Percentiles rank a stretch among this genome's conserved stretches.
These are phyloP conservation scores for Globisporangium paroecandrum DNA, from an alignment of 352 stramenopile genomes.

Conservation along the genomic window DNA sequence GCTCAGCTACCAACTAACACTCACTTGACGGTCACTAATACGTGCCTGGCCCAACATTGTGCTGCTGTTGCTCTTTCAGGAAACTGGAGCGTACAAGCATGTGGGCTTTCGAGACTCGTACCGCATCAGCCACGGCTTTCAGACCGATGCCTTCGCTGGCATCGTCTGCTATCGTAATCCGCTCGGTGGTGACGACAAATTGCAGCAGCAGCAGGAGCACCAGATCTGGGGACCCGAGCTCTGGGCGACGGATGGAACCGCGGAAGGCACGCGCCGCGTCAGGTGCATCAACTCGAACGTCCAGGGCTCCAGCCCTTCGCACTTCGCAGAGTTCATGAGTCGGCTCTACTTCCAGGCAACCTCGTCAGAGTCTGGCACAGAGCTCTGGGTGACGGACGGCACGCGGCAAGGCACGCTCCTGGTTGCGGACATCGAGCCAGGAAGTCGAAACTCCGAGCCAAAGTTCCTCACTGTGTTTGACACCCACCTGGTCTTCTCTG, in stretches of 20 bases:
- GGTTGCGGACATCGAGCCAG: slow-evolving; percentile 55
- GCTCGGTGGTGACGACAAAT: not conserved
- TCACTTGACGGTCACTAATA: not conserved
- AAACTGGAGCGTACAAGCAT: slow-evolving; percentile 83
- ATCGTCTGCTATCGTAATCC: slow-evolving; percentile 66
- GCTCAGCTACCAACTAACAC: not conserved
- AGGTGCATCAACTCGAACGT: slow-evolving; percentile 32
- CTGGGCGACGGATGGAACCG: slow-evolving; percentile 82
- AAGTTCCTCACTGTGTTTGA: slow-evolving; percentile 32
- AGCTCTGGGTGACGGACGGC: slow-evolving; percentile 80
- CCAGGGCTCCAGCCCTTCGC: slow-evolving; percentile 27
- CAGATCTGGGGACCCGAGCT: slow-evolving; percentile 47
- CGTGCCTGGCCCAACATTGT: not conserved
- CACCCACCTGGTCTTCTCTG: slow-evolving; percentile 54
- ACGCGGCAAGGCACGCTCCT: slow-evolving; percentile 41
- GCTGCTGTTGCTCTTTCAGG: slow-evolving; percentile 13
- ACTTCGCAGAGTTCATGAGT: slow-evolving; percentile 37
- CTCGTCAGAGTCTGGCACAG: slow-evolving; percentile 40
- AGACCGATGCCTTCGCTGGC: slow-evolving; percentile 63
- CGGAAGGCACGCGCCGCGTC: slow-evolving; percentile 57
- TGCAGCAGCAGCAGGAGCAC: not conserved
- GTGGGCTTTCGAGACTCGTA: slow-evolving; percentile 73
- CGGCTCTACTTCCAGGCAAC: slow-evolving; percentile 74
- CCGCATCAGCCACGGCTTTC: slow-evolving; percentile 43
- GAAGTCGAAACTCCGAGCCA: slow-evolving; percentile 35